A percentile compares a stretch with the other conserved stretches of the same genome.
phyloP scores from a whole-genome alignment of 1,139 yeast genomes.

The Nakaseomyces nivariensis region DNA sequence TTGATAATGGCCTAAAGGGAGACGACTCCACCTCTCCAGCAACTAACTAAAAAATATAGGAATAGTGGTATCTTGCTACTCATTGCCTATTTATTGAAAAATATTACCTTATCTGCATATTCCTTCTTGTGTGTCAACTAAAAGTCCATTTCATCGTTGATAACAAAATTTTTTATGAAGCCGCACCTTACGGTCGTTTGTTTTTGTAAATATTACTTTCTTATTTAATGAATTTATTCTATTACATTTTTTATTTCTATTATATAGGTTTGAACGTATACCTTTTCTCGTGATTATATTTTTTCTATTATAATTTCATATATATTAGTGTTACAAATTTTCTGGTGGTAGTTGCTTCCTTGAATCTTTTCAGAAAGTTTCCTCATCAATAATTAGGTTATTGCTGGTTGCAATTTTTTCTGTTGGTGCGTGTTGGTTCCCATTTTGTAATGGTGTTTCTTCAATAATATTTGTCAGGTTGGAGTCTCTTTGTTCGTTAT shows the following conservation, averaged over 20 bases:
- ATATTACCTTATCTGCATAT: neutral
- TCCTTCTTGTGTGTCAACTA: neutral
- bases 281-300: neutral
- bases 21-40: slow-evolving; percentile 3
- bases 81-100: too few species aligned
- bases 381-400: slow-evolving; percentile 28
- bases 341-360: neutral
- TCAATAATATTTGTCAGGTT: neutral
- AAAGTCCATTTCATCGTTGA: neutral
- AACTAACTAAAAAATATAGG: neutral
- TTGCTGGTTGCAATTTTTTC: slow-evolving; percentile 3
- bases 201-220: neutral
- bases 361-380: slow-evolving; percentile 19
- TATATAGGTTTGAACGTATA: neutral
- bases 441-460: neutral
- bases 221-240: neutral
- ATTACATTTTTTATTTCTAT: neutral
- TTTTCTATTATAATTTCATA: neutral
- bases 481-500: neutral
- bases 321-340: neutral
- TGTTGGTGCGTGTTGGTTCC: neutral
- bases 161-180: too few species aligned
- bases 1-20: slow-evolving; percentile 24
- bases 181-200: neutral
- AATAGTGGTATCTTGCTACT: too few species aligned